Evolutionary conservation across 129 eudicot genomes (phyloP).

Genomic region (Flaveria bidentis): DNA sequence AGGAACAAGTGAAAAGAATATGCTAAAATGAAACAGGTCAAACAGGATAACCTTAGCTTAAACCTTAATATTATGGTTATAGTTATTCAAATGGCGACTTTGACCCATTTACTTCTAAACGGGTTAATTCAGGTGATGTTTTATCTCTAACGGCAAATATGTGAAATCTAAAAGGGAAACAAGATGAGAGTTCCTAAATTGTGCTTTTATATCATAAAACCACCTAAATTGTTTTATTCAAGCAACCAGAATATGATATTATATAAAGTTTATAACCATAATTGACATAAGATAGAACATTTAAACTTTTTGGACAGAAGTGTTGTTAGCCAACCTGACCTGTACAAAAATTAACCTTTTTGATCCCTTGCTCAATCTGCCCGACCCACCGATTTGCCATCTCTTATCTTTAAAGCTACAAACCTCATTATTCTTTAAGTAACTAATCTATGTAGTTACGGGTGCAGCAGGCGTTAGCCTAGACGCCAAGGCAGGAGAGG

Average conservation of each 20-base stretch:
- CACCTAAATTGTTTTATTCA: background rate
- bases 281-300: background rate
- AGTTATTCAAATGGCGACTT: background rate
- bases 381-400: background rate
- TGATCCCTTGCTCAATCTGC: background rate
- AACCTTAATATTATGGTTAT: background rate
- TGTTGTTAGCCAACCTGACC: slow-evolving; percentile 6
- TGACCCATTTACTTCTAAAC: background rate
- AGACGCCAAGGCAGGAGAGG: too few species aligned
- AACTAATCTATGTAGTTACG: background rate
- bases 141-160: background rate
- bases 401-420: background rate
- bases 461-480: too few species aligned
- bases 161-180: background rate
- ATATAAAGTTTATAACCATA: background rate
- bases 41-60: background rate
- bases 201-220: background rate
- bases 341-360: background rate
- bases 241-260: too few species aligned
- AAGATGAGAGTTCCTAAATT: background rate
- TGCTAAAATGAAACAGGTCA: background rate
- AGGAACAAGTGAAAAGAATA: background rate
- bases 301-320: background rate
- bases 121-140: background rate
- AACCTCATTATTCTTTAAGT: background rate